Evolutionary conservation across 495 filamentous ascomycete species (phyloP).

Genomic region (Hyaloscypha finlandica): DNA sequence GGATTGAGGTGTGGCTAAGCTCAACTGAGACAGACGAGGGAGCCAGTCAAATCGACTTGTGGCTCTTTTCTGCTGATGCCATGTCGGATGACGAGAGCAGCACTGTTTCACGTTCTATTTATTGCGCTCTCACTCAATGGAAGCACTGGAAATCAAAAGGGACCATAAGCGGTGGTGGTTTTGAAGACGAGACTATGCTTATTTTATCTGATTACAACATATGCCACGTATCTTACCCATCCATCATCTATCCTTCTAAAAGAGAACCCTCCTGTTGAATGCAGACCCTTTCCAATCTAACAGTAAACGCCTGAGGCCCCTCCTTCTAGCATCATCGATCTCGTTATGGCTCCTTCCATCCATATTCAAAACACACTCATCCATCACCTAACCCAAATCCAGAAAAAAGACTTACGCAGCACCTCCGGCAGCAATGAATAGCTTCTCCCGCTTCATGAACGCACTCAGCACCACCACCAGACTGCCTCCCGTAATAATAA

Average conservation of each 20-base stretch:
- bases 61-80: background rate
- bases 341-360: background rate
- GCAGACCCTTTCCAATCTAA: background rate
- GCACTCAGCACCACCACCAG: constrained; percentile 46
- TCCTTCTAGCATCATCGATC: background rate
- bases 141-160: no score
- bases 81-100: background rate
- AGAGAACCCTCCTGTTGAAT: background rate
- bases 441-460: constrained; percentile 56
- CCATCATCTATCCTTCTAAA: background rate
- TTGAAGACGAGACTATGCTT: background rate
- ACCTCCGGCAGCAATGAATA: constrained; percentile 40
- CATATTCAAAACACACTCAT: background rate
- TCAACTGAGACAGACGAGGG: background rate
- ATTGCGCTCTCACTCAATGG: no score
- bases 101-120: background rate
- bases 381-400: background rate
- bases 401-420: constrained; percentile 7
- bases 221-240: background rate
- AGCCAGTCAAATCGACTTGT: background rate
- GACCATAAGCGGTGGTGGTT: background rate
- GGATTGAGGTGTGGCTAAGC: no score
- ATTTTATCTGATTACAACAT: background rate
- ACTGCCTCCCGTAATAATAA: constrained; percentile 51
- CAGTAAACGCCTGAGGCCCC: background rate